Base-by-base conservation (phyloP, 2,329 filamentous ascomycete species). In the Stachybotrys chartarum region DNA sequence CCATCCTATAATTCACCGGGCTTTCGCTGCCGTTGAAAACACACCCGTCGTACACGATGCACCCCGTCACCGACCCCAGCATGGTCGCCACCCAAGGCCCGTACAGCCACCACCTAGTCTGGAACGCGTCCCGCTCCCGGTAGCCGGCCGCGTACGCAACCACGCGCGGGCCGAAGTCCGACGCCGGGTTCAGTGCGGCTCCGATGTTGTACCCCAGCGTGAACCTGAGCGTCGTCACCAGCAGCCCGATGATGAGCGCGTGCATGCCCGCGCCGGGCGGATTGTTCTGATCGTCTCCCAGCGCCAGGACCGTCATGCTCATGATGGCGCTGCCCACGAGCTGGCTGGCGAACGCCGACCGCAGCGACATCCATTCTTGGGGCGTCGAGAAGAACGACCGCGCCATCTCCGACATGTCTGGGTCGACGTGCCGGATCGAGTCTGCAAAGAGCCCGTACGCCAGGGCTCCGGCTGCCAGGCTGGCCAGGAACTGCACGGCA, bases 211-310 rank as follows among this genome's bases (percentile, higher is more conserved):
- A 71, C 0, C 68, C 71, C 1, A 73, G 54, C 0, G 67, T 67
- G 52, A 72, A 70, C 55, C 70, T 72, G 24, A 73, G 61, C 2
- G 66, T 68, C 0, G 68, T 66, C 3, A 71, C 59, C 3, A 73
- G 56, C 18, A 74, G 58, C 6, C 71, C 70, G 3, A 74, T 57
- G 1, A 73, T 61, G 32, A 72, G 62, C 3, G 70, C 67, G 49
- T 71, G 68, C 61, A 71, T 72, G 6, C 71, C 71, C 3, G 68
- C 68, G 0, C 68, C 70, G 0, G 70, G 70, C 0, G 70, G 66
- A n/a, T 71, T 68, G 39, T 73, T 73, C 46, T 68, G 66, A 45
- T 71, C 69, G 51, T 73, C 71, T 3, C 69, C 70, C 0, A 72
- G 58, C 0, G 71, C 69, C 6, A 73, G 66, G 0, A 73, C 69